Percentiles rank a stretch among this genome's conserved stretches.
phyloP scores from a whole-genome alignment of 768 basidiomycete species.

The Tricholoma matsutake region DNA sequence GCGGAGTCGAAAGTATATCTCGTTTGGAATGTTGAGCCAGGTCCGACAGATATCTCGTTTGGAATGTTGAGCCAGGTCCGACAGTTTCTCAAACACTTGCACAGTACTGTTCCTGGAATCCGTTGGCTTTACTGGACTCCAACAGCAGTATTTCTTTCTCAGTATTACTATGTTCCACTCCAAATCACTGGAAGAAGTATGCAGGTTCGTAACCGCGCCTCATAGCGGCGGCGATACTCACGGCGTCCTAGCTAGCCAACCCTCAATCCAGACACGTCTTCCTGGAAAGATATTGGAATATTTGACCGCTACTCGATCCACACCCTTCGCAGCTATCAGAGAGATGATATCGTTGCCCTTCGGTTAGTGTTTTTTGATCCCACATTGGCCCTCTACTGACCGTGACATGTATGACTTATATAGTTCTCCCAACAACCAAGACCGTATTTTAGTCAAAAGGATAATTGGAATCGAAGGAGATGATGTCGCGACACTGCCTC shows the following conservation, averaged over 20 bases:
- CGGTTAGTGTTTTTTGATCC: slow-evolving; percentile 34
- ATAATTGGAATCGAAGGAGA: slow-evolving; percentile 65
- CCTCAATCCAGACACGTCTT: slow-evolving; percentile 68
- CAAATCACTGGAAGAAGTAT: slow-evolving; percentile 63
- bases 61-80: neutral
- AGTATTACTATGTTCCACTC: slow-evolving; percentile 52
- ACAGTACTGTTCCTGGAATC: neutral
- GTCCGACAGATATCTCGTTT: neutral
- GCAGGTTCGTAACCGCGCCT: slow-evolving; percentile 50
- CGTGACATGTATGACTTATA: neutral
- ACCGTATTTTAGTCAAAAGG: slow-evolving; percentile 58
- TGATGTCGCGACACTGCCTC: slow-evolving; percentile 61
- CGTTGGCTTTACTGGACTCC: slow-evolving; percentile 58
- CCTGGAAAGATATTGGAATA: slow-evolving; percentile 57
- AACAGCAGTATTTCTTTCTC: slow-evolving; percentile 41
- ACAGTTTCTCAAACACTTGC: neutral
- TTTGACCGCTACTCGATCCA: slow-evolving; percentile 53
- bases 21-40: neutral
- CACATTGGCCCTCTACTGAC: neutral
- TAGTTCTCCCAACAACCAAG: slow-evolving; percentile 60
- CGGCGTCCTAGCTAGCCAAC: slow-evolving; percentile 48
- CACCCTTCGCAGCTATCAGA: slow-evolving; percentile 32
- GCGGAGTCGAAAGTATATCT: neutral
- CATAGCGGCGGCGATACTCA: neutral
- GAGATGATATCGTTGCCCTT: slow-evolving; percentile 67